Conservation (phyloP, 169 alveolate genomes). For the Plasmodium inui region DNA sequence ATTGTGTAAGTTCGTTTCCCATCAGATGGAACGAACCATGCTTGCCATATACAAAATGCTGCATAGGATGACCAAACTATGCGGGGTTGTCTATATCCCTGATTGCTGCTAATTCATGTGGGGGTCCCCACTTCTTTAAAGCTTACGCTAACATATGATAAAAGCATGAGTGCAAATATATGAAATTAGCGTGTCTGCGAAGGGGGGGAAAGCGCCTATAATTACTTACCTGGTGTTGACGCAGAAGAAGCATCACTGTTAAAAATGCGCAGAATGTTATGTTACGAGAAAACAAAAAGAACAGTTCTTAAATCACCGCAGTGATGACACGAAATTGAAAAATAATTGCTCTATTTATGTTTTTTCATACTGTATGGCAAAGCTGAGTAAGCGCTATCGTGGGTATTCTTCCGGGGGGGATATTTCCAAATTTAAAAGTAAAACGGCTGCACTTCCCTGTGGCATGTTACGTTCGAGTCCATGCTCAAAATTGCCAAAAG, state of each 20-base stretch:
- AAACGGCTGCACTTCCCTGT: neutral
- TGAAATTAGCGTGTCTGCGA: neutral
- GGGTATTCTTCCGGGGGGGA: neutral
- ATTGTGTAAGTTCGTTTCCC: neutral
- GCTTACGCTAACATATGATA: neutral
- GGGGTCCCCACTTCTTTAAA: neutral
- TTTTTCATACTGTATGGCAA: neutral
- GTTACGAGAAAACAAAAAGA: neutral
- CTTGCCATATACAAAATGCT: neutral
- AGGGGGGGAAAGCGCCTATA: neutral
- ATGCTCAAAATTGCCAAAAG: neutral
- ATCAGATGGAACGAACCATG: neutral
- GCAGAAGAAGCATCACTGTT: neutral
- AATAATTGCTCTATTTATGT: neutral
- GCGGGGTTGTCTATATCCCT: neutral
- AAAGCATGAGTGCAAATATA: neutral
- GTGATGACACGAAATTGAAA: neutral
- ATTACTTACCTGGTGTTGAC: neutral
- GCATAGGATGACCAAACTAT: neutral
- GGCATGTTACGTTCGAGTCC: neutral
- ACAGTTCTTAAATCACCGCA: neutral
- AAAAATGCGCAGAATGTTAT: neutral
- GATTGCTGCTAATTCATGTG: neutral
- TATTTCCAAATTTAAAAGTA: neutral
- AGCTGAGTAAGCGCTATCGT: neutral